Base-by-base conservation (phyloP, 1,284 basidiomycete species). In the Phlebopus sp. region DNA sequence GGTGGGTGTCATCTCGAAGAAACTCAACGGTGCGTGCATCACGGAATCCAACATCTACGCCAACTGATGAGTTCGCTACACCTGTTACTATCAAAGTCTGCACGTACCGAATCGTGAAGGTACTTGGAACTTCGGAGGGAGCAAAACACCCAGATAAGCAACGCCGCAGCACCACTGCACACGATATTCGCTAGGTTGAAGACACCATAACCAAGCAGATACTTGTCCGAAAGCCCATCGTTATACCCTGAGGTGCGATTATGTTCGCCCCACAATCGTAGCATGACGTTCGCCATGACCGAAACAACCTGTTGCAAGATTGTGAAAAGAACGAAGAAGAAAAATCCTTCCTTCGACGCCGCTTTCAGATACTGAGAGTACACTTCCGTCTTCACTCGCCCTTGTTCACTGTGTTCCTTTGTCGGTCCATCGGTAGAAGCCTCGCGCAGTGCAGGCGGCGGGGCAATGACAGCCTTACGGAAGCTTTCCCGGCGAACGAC, bases 1-100 rank as follows among this genome's bases (percentile, higher is more conserved):
- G 18, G 80, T 84, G 2, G 91, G 90, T 1, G 90, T 93, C 47
- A 80, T 69, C 67, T 94, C 92, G 60, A 96, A 97, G 73, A 92
- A 97, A 54, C 80, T 82, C 59, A 96, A 70, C 0, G 93, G 92
- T 1, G 90, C 86, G 35, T 79, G 79, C 74, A 97, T 82, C 21
- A 97, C 77, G 1, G 90, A 79, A 25, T 80, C 60, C 53, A 90
- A 63, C 86, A 90, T 90, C 86, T 88, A 41, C 21, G 18, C 14
- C 43, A 19, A 41, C 21, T 13, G 19, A 47, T 44, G 38, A 42
- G 39, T 43, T 23, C 40, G 54, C 41, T 15, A 13, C 39, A 9
- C 36, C 7, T 5, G 40, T 19, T 71, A 67, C 46, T 60, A 23
- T 38, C n/a, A n/a, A n/a, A 2, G 0, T 9, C 29, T 11, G 7